Evolutionary conservation across 2,329 filamentous ascomycete species (phyloP).

Genomic region (Coniochaeta sp.): DNA sequence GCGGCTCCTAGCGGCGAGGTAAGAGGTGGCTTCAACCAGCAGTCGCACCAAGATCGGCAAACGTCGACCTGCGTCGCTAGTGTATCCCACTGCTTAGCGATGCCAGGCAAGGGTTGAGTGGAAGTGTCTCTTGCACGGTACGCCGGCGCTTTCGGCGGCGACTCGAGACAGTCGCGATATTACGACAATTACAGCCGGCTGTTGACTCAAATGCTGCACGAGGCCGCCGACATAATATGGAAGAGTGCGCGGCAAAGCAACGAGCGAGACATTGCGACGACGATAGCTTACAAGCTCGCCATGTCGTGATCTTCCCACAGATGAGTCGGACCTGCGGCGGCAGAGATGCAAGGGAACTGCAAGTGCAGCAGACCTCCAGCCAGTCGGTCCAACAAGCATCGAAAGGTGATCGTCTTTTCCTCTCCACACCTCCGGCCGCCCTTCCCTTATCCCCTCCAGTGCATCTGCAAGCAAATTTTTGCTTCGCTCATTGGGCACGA

Average conservation of each 20-base stretch:
- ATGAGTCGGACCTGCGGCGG: not conserved
- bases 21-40: not conserved
- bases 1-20: not conserved
- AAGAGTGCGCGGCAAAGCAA: not conserved
- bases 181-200: not conserved
- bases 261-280: not conserved
- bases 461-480: constrained; percentile 13
- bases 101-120: no score
- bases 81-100: not conserved
- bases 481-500: constrained; percentile 24
- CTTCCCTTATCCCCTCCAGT: constrained; percentile 12
- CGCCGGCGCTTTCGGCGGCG: not conserved
- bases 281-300: not conserved
- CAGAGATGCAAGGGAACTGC: constrained; percentile 1
- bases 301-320: not conserved
- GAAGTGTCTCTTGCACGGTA: not conserved
- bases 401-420: constrained; percentile 11
- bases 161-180: not conserved
- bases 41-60: not conserved
- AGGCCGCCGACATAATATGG: not conserved
- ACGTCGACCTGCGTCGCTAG: not conserved
- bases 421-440: constrained; percentile 17
- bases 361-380: not conserved
- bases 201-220: not conserved
- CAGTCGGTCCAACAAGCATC: not conserved